These are phyloP conservation scores for Arthrobotrys sinensis DNA, from an alignment of 2,329 filamentous ascomycete species.

Conservation along the genomic window DNA sequence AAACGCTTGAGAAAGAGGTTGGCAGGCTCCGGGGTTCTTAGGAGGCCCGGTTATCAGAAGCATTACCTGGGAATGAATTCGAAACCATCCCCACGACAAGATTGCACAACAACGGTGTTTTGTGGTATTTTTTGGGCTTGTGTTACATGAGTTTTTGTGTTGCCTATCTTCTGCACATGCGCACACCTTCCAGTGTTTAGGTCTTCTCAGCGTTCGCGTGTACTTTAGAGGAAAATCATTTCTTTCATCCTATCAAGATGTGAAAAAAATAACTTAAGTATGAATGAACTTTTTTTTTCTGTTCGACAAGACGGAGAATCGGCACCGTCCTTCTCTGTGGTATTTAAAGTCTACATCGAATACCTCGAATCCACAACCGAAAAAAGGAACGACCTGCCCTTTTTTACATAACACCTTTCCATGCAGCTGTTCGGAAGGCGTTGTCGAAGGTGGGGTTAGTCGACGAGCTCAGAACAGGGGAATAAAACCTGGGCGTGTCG, in stretches of 20 bases:
- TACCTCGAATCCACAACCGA: neutral
- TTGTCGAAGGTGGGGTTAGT: neutral
- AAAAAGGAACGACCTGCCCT: constrained; percentile 1
- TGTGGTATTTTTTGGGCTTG: constrained; percentile 11
- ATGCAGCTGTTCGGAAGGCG: neutral
- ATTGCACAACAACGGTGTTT: neutral
- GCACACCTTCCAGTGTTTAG: too few relatives aligned
- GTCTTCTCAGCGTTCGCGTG: too few relatives aligned
- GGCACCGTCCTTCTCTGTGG: neutral
- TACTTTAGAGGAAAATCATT: too few relatives aligned
- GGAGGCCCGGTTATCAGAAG: too few relatives aligned
- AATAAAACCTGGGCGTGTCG: neutral
- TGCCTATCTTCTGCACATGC: neutral
- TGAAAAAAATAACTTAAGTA: too few relatives aligned
- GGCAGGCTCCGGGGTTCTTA: too few relatives aligned
- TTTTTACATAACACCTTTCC: constrained; percentile 8
- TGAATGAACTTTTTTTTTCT: neutral
- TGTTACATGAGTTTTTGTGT: constrained; percentile 13
- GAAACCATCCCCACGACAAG: too few relatives aligned
- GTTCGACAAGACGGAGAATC: neutral
- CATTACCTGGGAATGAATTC: too few relatives aligned
- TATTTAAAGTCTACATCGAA: neutral
- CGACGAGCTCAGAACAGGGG: constrained; percentile 6
- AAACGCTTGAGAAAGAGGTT: too few relatives aligned
- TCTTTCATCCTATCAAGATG: too few relatives aligned